Evolutionary conservation across 768 basidiomycete species (phyloP), one percentile per base, ranked within the genome.

Genomic region (Tricholoma hemisulphureum): DNA sequence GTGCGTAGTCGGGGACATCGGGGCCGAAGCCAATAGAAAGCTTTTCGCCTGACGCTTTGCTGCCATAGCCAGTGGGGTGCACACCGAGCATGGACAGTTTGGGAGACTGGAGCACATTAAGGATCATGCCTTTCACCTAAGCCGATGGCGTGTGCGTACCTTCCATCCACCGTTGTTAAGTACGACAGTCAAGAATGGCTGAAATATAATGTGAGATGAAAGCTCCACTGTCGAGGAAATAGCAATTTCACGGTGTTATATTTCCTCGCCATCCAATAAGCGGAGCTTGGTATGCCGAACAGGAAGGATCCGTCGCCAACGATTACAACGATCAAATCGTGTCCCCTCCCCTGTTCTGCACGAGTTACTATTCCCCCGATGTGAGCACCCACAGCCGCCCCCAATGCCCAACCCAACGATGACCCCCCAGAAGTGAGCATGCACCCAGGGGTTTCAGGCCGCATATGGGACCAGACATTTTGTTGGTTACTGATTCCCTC

Each of bases 161-260:
- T 76, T 83, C 86, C 85, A 87, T 0, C 86, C 87, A 0, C 86
- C 87, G 56, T 90, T 90, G 66, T 89, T 89, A 13, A 91, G 69
- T 1, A 90, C 75, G 60, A 90, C 74, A 0, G 86, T 89, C 24
- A 89, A 68, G 73, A 88, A 89, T 1, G 87, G 88, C 86, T 88
- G 14, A 14, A 41, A 18, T 1, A n/a, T n/a, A n/a, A n/a, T n/a
- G n/a, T n/a, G n/a, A n/a, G n/a, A n/a, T n/a, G n/a, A n/a, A n/a
- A n/a, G n/a, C n/a, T n/a, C n/a, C n/a, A n/a, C n/a, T n/a, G n/a
- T n/a, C n/a, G n/a, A n/a, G n/a, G n/a, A n/a, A n/a, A n/a, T n/a
- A n/a, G n/a, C n/a, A n/a, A n/a, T n/a, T n/a, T 58, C 56, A 88
- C 88, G 21, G 88, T 85, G 29, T 84, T 70, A 66, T 90, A 90